Evolutionary conservation across 2,329 filamentous ascomycete genomes (phyloP).

Genomic region (Mycosphaerella arachidis): DNA sequence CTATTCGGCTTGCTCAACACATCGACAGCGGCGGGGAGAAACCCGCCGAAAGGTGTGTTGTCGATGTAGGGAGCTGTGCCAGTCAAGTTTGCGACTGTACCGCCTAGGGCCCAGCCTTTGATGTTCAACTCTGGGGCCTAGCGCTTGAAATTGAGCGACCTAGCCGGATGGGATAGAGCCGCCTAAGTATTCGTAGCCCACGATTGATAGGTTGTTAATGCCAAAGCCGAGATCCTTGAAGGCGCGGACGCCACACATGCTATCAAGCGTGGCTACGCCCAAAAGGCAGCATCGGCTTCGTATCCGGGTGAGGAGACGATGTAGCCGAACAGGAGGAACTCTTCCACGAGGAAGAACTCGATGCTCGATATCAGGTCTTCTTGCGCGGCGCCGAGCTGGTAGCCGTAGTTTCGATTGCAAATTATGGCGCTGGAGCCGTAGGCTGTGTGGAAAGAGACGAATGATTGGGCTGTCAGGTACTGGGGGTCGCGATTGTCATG

Average conservation of each 20-base stretch:
- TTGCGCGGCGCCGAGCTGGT: slow-evolving; percentile 23
- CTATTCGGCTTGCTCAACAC: slow-evolving; percentile 23
- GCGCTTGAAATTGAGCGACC: slow-evolving; percentile 48
- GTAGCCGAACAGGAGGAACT: slow-evolving; percentile 21
- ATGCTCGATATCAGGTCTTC: slow-evolving; percentile 19
- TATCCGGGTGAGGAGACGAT: slow-evolving; percentile 41
- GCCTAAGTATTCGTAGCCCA: slow-evolving; percentile 54
- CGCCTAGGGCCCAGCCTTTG: slow-evolving; percentile 47
- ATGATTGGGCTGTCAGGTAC: not conserved
- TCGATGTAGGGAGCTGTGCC: slow-evolving; percentile 26
- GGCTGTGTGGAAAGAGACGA: slow-evolving; percentile 29
- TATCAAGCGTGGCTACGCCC: slow-evolving; percentile 42
- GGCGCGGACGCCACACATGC: slow-evolving; percentile 38
- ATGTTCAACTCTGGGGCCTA: slow-evolving; percentile 53
- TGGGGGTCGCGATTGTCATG: no score
- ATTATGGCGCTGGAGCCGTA: slow-evolving; percentile 36
- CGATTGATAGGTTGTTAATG: slow-evolving; percentile 28
- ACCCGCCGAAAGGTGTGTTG: slow-evolving; percentile 25
- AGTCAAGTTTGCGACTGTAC: slow-evolving; percentile 41
- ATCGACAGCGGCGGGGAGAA: slow-evolving; percentile 24
- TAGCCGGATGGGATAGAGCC: slow-evolving; percentile 50
- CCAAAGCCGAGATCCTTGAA: slow-evolving; percentile 24
- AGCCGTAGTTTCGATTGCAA: slow-evolving; percentile 38
- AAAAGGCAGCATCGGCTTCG: slow-evolving; percentile 33
- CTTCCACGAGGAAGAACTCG: slow-evolving; percentile 23